Evolutionary conservation across 2,329 filamentous ascomycete genomes (phyloP).

Genomic region (Geosmithia morbida): DNA sequence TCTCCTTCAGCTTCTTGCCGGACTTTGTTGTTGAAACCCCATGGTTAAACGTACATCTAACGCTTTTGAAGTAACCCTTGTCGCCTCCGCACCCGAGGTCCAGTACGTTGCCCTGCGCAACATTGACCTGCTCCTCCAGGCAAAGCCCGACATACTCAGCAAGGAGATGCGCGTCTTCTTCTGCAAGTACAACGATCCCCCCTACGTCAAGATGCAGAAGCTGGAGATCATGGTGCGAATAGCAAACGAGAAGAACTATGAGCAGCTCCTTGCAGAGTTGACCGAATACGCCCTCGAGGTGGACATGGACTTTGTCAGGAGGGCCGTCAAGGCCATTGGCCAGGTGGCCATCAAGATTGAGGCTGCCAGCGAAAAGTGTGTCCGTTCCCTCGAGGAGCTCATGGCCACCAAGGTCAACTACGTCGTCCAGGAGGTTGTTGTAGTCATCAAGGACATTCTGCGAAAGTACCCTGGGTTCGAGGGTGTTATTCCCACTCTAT

Average conservation of each 20-base stretch:
- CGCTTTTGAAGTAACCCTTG: conserved; percentile 59
- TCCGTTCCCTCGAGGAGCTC: conserved; percentile 82
- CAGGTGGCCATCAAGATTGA: conserved; percentile 99
- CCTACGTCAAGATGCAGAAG: conserved; percentile 94
- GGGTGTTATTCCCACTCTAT: conserved; percentile 91
- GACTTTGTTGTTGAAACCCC: neutral
- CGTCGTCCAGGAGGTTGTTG: conserved; percentile 92
- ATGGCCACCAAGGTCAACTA: conserved; percentile 99
- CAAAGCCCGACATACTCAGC: conserved; percentile 90
- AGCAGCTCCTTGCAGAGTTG: conserved; percentile 83
- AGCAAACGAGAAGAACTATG: conserved; percentile 92
- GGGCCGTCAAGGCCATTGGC: conserved; percentile 89
- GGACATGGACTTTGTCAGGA: conserved; percentile 95
- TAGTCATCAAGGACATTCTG: conserved; percentile 99
- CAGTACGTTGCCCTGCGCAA: conserved; percentile 95
- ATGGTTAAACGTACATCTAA: neutral
- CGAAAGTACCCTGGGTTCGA: conserved; percentile 96
- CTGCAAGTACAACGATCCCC: conserved; percentile 98
- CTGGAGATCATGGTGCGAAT: conserved; percentile 99
- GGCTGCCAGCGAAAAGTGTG: conserved; percentile 84
- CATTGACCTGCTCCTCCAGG: conserved; percentile 89
- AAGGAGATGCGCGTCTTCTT: conserved; percentile 98
- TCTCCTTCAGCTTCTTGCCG: too few relatives aligned
- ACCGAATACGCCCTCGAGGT: conserved; percentile 98
- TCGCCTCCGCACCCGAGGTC: conserved; percentile 90